These are phyloP conservation scores for Wickerhamomyces sp. DNA, from an alignment of 1,139 yeast species.

Conservation along the genomic window DNA sequence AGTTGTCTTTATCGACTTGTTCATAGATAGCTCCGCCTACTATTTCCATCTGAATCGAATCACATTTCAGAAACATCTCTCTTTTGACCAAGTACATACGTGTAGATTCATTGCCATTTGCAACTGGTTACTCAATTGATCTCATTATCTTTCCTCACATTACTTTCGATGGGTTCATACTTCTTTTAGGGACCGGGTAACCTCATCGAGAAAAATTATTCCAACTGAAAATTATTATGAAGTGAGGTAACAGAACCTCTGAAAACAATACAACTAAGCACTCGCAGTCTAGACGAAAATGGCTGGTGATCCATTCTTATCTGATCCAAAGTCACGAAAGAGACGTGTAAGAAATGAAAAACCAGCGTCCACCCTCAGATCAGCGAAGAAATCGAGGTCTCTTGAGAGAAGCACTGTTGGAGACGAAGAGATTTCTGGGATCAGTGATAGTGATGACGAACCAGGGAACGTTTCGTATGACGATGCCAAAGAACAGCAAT, in stretches of 20 bases:
- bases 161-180: too few species aligned
- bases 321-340: conserved; percentile 53
- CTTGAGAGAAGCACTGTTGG: conserved; percentile 7
- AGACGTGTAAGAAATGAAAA: conserved; percentile 33
- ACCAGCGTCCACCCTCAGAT: conserved; percentile 10
- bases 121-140: too few species aligned
- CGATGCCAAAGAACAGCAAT: conserved; percentile 28
- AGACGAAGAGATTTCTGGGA: conserved; percentile 24
- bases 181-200: too few species aligned
- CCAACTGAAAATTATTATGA: conserved; percentile 1
- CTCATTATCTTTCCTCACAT: too few species aligned
- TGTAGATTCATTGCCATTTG: too few species aligned
- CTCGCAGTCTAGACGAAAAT: too few species aligned
- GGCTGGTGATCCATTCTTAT: conserved; percentile 57
- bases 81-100: too few species aligned
- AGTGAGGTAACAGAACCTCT: not conserved
- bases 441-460: conserved; percentile 22
- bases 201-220: conserved; percentile 12
- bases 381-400: conserved; percentile 9
- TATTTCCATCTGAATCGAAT: too few species aligned
- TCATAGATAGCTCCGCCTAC: too few species aligned
- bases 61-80: too few species aligned
- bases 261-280: not conserved
- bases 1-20: too few species aligned
- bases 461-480: conserved; percentile 28